These are phyloP conservation scores for Leccinum subatratum DNA, from an alignment of 1,284 basidiomycete species.

Conservation along the genomic window DNA sequence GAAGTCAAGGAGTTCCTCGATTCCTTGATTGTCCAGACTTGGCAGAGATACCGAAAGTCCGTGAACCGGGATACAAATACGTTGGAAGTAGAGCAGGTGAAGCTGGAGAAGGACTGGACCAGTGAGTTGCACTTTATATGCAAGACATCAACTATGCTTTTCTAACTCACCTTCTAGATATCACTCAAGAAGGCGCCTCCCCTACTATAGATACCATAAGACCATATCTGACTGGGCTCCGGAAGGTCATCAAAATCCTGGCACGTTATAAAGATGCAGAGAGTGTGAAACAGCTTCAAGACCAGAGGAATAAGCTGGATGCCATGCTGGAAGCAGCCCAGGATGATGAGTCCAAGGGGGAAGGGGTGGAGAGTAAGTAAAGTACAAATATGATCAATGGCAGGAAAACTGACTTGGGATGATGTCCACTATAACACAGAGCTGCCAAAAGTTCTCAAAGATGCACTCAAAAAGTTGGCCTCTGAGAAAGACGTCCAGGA, in stretches of 20 bases:
- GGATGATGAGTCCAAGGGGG: background rate
- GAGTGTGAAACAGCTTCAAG: too few species aligned
- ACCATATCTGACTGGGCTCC: background rate
- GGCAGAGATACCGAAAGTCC: background rate
- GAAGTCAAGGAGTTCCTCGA: background rate
- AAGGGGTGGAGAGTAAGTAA: background rate
- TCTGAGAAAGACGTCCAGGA: background rate
- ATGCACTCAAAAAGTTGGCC: background rate
- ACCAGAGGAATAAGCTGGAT: too few species aligned
- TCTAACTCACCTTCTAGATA: background rate
- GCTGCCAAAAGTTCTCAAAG: background rate
- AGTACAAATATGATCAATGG: background rate
- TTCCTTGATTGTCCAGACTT: background rate
- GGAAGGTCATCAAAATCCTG: too few species aligned
- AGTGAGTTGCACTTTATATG: background rate
- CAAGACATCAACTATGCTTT: background rate
- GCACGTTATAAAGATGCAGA: too few species aligned
- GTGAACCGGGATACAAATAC: background rate
- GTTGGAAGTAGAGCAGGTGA: background rate
- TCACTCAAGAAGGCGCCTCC: background rate
- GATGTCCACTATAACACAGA: background rate
- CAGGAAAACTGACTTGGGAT: background rate
- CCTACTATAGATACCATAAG: background rate
- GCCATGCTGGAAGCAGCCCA: background rate
- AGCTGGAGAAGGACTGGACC: background rate